Conservation (phyloP, 345 rosid genomes). For the Turnera subulata region DNA sequence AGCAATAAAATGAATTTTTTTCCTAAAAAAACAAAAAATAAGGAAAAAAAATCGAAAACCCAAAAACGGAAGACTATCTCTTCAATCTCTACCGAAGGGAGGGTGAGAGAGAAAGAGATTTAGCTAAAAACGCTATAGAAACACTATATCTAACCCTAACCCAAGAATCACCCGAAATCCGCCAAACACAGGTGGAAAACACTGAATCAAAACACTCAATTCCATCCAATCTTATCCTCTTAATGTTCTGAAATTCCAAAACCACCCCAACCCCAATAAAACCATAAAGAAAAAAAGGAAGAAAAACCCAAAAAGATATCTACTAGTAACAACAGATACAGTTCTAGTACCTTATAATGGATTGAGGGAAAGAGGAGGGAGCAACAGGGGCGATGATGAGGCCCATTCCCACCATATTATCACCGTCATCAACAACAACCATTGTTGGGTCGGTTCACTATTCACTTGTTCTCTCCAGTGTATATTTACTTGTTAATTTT, state of each 20-base stretch:
- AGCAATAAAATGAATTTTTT: neutral
- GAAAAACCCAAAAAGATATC: neutral
- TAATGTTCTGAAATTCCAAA: neutral
- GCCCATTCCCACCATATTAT: constrained; percentile 32
- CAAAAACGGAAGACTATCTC: constrained; percentile 11
- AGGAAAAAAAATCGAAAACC: neutral
- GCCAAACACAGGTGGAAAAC: constrained; percentile 48
- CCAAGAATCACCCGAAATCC: constrained; percentile 49
- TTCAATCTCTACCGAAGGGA: constrained; percentile 22
- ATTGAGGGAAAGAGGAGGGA: constrained; percentile 26
- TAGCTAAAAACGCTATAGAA: constrained; percentile 32
- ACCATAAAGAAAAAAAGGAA: neutral
- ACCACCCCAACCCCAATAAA: neutral
- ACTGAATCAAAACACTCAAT: constrained; percentile 32
- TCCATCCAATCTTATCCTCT: constrained; percentile 30
- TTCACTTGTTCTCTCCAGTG: constrained; percentile 11
- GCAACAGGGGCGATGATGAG: constrained; percentile 22
- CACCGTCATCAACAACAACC: constrained; percentile 28
- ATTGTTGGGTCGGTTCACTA: neutral
- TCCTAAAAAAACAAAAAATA: too few species aligned
- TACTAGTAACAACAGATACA: constrained; percentile 1
- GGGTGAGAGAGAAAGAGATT: constrained; percentile 24
- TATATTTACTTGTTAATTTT: too few species aligned
- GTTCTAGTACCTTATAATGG: constrained; percentile 45
- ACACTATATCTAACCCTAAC: constrained; percentile 37